Percentiles rank a stretch among this genome's conserved stretches.
phyloP scores from a whole-genome alignment of 106 monocot genomes.

The Acorus calamus region DNA sequence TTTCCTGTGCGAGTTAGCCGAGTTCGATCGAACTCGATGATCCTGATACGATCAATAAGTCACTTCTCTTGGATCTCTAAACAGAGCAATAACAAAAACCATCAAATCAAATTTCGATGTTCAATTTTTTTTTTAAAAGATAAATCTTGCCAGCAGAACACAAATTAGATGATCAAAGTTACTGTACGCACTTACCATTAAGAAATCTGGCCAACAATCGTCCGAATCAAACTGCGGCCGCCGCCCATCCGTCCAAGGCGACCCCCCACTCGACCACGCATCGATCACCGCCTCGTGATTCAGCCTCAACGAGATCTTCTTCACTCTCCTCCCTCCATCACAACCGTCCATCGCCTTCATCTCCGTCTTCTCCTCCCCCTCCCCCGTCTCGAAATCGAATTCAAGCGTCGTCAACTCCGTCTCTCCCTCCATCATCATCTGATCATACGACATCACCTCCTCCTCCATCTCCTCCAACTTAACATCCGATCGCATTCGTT shows the following conservation, averaged over 20 bases:
- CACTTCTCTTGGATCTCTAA: too few species aligned
- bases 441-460: background rate
- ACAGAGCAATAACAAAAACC: too few species aligned
- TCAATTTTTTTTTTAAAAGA: too few species aligned
- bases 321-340: conserved; percentile 1
- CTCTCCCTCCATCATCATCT: background rate
- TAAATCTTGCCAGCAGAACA: too few species aligned
- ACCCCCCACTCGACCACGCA: conserved; percentile 37
- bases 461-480: too few species aligned
- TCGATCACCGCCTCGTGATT: conserved; percentile 58
- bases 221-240: conserved; percentile 46
- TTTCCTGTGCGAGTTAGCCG: too few species aligned
- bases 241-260: conserved; percentile 70
- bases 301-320: conserved; percentile 29
- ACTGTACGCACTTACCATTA: conserved; percentile 20
- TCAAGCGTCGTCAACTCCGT: background rate
- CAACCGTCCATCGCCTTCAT: background rate
- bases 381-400: conserved; percentile 7
- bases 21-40: too few species aligned
- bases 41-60: too few species aligned
- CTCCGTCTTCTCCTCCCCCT: background rate
- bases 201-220: conserved; percentile 37
- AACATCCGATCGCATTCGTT: too few species aligned
- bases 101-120: too few species aligned
- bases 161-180: too few species aligned